Base-by-base conservation (phyloP, 805 yeast species). In the Wickerhamomyces queroliae region DNA sequence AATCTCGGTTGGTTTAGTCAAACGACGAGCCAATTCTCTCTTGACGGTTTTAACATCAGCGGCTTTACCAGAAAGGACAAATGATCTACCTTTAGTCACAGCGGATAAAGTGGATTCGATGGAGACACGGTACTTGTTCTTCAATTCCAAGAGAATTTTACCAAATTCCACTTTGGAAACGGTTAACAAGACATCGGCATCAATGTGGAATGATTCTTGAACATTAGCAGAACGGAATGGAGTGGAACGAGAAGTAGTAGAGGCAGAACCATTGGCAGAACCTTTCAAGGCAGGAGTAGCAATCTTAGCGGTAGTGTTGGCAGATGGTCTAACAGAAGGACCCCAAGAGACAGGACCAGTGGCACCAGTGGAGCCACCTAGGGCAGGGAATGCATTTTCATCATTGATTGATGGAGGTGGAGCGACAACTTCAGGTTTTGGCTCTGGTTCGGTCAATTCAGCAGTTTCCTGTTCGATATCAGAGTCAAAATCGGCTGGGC, bases 41-140 rank as follows among this genome's bases (percentile, higher is more conserved):
- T 81, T 83, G 41, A 95, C 96, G 34, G 62, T 65, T 39, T 67
- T 70, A 40, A 87, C 89, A 39, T 76, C 74, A 13, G 66, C 76
- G 20, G 81, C 75, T 42, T 74, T 70, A 53, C 97, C 98, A 52
- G 81, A 74, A 49, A 91, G 76, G 56, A 90, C 72, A 55, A 88
- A 88, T 21, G 93, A 84, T 64, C 96, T 80, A 58, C 79, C 80
- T 48, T 80, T 82, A 43, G 84, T 79, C 48, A 74, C 75, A 51
- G 77, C 76, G 33, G 95, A 83, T 40, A 87, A 69, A 39, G 95
- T 86, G 40, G 95, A 83, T 59, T 89, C 96, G 45, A 89, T 77
- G 45, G 78, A 76, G 40, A 89, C 85, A 35, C 71, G 64, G 44
- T 80, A 71, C 26, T 68, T 62, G 42, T 76, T 64, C 62, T 82